These are phyloP conservation scores for Epichloe brachyelytri DNA, from an alignment of 2,329 filamentous ascomycete genomes.

Conservation along the genomic window DNA sequence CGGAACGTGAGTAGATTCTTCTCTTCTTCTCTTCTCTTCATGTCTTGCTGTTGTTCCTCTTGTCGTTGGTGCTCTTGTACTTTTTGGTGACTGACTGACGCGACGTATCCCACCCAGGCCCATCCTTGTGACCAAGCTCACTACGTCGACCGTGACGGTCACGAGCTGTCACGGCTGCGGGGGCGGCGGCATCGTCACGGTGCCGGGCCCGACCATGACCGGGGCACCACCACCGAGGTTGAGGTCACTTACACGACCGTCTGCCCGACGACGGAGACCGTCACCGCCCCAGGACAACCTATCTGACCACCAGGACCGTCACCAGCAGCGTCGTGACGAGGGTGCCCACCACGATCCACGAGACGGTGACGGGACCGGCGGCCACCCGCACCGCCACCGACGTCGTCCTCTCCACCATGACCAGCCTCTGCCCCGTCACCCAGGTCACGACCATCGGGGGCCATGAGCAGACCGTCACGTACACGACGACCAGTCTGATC, in stretches of 20 bases:
- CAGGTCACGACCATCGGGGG: slow-evolving; percentile 9
- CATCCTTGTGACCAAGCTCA: slow-evolving; percentile 27
- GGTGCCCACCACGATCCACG: slow-evolving; percentile 17
- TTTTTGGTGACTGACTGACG: background rate
- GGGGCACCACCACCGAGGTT: slow-evolving; percentile 19
- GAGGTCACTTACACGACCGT: slow-evolving; percentile 27
- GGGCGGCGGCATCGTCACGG: slow-evolving; percentile 21
- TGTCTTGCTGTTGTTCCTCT: background rate
- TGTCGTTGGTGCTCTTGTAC: background rate
- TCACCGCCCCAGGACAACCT: slow-evolving; percentile 22
- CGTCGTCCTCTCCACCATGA: slow-evolving; percentile 26
- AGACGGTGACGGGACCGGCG: slow-evolving; percentile 17
- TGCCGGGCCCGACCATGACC: slow-evolving; percentile 21
- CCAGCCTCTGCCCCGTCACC: slow-evolving; percentile 29
- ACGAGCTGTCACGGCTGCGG: slow-evolving; percentile 26
- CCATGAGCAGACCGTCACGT: slow-evolving; percentile 8
- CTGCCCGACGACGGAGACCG: slow-evolving; percentile 22
- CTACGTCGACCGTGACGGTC: slow-evolving; percentile 30
- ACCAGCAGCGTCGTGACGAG: slow-evolving; percentile 16
- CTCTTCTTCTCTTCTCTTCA: background rate
- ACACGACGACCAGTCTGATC: slow-evolving; percentile 13
- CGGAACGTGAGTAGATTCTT: slow-evolving; percentile 24
- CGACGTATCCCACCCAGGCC: slow-evolving; percentile 19
- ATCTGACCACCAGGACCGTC: slow-evolving; percentile 13
- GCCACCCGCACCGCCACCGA: slow-evolving; percentile 18